phyloP scores from a whole-genome alignment of 1,284 basidiomycete genomes.

The Ceratobasidium sp. region DNA sequence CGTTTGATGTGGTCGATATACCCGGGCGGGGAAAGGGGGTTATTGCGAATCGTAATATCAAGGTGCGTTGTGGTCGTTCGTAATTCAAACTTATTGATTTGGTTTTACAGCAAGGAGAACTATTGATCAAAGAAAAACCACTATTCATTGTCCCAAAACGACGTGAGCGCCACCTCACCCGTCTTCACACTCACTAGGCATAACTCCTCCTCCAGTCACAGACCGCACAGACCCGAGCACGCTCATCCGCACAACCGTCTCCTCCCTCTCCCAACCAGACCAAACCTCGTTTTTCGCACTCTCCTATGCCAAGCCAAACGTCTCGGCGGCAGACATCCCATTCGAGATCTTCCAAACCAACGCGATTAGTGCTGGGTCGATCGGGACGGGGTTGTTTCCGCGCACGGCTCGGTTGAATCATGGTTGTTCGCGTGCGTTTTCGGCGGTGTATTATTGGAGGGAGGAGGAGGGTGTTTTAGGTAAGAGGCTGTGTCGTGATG shows the following conservation, averaged over 20 bases:
- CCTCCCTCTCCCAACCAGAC: constrained; percentile 14
- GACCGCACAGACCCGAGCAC: constrained; percentile 27
- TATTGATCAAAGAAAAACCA: constrained; percentile 65
- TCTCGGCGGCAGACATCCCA: constrained; percentile 41
- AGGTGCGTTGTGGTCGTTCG: constrained; percentile 50
- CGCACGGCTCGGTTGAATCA: constrained; percentile 71
- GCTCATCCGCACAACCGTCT: neutral
- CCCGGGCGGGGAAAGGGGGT: constrained; percentile 59
- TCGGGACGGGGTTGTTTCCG: constrained; percentile 67
- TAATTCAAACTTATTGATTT: constrained; percentile 2
- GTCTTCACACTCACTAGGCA: neutral
- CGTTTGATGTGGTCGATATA: constrained; percentile 55
- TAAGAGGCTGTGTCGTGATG: neutral
- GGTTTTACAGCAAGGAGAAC: constrained; percentile 64
- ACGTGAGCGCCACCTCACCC: constrained; percentile 55
- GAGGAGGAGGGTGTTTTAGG: constrained; percentile 45
- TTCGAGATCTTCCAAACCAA: constrained; percentile 72
- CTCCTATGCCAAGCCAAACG: constrained; percentile 31
- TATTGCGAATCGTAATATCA: constrained; percentile 57
- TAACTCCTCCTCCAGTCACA: neutral
- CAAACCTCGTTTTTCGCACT: constrained; percentile 38
- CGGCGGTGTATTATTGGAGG: constrained; percentile 66
- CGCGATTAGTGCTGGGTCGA: constrained; percentile 63
- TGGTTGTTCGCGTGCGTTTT: constrained; percentile 71
- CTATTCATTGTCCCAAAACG: constrained; percentile 63